Evolutionary conservation across 352 stramenopile species (phyloP).

Genomic region (Phytophthora gonapodyides): DNA sequence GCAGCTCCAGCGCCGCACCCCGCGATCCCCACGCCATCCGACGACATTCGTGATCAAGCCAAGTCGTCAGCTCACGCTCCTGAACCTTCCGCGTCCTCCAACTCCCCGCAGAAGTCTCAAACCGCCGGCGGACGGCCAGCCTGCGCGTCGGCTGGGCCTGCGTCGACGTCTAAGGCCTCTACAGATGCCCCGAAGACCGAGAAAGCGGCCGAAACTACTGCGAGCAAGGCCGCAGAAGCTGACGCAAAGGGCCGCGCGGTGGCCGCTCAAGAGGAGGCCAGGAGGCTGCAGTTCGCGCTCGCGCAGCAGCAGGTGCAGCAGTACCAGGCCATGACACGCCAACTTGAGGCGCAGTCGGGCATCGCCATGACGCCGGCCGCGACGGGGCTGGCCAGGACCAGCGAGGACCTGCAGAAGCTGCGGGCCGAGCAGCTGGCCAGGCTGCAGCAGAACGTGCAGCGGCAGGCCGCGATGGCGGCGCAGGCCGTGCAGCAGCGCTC

Average conservation of each 20-base stretch:
- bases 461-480: slow-evolving; percentile 38
- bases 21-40: slow-evolving; percentile 8
- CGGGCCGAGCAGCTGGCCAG: slow-evolving; percentile 53
- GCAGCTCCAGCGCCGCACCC: slow-evolving; percentile 14
- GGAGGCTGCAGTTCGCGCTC: slow-evolving; percentile 45
- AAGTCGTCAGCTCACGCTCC: slow-evolving; percentile 8
- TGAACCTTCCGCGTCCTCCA: neutral
- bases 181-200: slow-evolving; percentile 25
- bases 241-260: slow-evolving; percentile 20
- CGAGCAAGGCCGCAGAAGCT: slow-evolving; percentile 22
- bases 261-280: slow-evolving; percentile 28
- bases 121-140: slow-evolving; percentile 9
- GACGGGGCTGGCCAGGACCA: slow-evolving; percentile 30
- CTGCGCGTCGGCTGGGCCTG: slow-evolving; percentile 19
- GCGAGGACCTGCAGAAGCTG: slow-evolving; percentile 51
- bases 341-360: slow-evolving; percentile 24
- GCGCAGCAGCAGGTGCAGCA: slow-evolving; percentile 48
- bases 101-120: slow-evolving; percentile 17
- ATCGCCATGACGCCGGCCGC: slow-evolving; percentile 22
- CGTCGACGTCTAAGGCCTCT: slow-evolving; percentile 39
- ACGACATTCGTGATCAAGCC: neutral
- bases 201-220: slow-evolving; percentile 17
- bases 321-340: slow-evolving; percentile 33
- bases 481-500: slow-evolving; percentile 38
- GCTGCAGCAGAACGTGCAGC: slow-evolving; percentile 57